Percentiles rank a stretch among this genome's conserved stretches.
These are phyloP conservation scores for Diaporthe longicolla DNA, from an alignment of 2,329 filamentous ascomycete species.

Conservation along the genomic window DNA sequence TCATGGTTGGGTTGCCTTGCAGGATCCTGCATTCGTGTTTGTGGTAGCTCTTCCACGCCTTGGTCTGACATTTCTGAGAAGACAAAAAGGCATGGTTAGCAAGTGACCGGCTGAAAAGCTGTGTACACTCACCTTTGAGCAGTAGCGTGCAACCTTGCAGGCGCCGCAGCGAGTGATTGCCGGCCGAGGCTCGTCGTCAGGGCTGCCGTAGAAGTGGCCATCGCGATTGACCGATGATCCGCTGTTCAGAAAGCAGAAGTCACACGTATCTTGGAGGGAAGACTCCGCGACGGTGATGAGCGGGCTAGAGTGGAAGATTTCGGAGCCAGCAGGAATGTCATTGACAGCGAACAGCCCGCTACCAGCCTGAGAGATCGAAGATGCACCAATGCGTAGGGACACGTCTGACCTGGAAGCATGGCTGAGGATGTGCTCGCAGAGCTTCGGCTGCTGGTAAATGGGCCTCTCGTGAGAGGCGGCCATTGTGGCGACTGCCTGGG, in stretches of 20 bases:
- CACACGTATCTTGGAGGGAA: constrained; percentile 45
- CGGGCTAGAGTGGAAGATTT: constrained; percentile 48
- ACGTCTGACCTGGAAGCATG: constrained; percentile 1
- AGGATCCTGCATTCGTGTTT: constrained; percentile 50
- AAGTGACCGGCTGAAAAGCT: background rate
- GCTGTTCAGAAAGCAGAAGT: constrained; percentile 47
- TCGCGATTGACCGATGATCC: constrained; percentile 34
- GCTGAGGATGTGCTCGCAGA: constrained; percentile 37
- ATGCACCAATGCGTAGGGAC: constrained; percentile 35
- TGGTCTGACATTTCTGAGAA: constrained; percentile 48
- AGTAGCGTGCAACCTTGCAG: constrained; percentile 49
- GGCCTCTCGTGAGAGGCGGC: background rate
- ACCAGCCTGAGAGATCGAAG: constrained; percentile 44
- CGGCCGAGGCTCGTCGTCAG: constrained; percentile 1
- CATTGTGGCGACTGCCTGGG: constrained; percentile 29
- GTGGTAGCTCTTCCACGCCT: constrained; percentile 50
- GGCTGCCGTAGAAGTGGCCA: constrained; percentile 30
- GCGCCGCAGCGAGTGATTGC: constrained; percentile 44
- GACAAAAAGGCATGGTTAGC: background rate
- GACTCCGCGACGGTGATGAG: constrained; percentile 44
- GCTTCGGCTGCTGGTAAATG: constrained; percentile 36
- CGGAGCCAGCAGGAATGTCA: constrained; percentile 44
- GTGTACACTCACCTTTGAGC: constrained; percentile 46
- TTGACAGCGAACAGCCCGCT: constrained; percentile 47
- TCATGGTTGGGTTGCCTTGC: constrained; percentile 41